These are phyloP conservation scores for Retiboletus flavoniger DNA, from an alignment of 1,284 basidiomycete species.

Conservation along the genomic window DNA sequence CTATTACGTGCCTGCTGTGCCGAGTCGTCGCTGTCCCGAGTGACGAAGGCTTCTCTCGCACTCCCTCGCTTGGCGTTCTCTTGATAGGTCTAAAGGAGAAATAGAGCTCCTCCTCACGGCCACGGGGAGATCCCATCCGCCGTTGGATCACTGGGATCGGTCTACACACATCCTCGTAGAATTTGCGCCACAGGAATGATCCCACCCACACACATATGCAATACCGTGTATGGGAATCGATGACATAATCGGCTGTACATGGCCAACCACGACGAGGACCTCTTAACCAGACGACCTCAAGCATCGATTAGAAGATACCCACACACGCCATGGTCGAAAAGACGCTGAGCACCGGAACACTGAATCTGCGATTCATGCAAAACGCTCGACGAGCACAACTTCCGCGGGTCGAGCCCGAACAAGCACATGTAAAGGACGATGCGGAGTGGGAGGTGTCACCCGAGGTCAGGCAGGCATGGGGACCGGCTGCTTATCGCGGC, in stretches of 20 bases:
- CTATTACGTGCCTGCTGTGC: conserved; percentile 13
- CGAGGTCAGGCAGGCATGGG: conserved; percentile 60
- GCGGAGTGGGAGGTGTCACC: conserved; percentile 66
- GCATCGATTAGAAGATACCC: conserved; percentile 1
- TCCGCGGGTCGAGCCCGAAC: conserved; percentile 49
- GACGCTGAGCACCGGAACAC: conserved; percentile 63
- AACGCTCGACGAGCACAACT: conserved; percentile 61
- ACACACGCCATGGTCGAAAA: conserved; percentile 47
- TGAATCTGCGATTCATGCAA: conserved; percentile 75
- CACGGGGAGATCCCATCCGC: conserved; percentile 5
- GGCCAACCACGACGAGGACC: background rate
- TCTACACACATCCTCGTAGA: background rate
- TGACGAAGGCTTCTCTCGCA: conserved; percentile 4
- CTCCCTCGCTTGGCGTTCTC: background rate
- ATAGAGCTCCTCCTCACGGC: background rate
- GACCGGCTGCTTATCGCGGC: conserved; percentile 32
- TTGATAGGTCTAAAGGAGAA: conserved; percentile 1
- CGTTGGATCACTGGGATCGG: background rate
- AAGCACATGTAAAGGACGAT: conserved; percentile 63
- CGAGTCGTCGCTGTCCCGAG: background rate
- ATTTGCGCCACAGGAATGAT: conserved; percentile 17
- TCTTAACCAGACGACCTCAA: background rate
- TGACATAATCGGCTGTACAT: conserved; percentile 22
- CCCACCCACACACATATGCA: background rate
- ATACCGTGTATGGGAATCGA: conserved; percentile 18